Evolutionary conservation across 78 protist genomes (phyloP), one percentile per base, ranked within the genome.

Genomic region (Neovahlkampfia damariscottae): DNA sequence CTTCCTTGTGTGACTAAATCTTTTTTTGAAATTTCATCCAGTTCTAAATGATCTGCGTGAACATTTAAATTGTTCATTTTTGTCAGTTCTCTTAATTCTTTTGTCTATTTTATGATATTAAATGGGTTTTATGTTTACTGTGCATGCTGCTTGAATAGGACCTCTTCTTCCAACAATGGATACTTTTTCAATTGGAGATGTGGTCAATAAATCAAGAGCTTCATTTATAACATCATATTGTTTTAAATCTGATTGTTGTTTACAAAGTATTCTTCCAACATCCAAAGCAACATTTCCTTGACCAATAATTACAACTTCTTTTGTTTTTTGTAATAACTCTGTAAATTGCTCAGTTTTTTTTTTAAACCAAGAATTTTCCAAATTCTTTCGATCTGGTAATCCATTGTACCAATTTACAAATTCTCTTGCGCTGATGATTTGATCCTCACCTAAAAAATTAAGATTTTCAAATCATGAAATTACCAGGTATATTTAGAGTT

Each of bases 251-350:
- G 35, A 70, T 8, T 37, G 38, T 2, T 40, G 41, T n/a, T 66
- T 0, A 68, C 35, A 5, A 19, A 90, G 77, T 6, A 87, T 50
- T 27, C 91, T 82, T 3, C 89, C 94, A 19, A 28, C 1, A 50
- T 90, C 94, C 38, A 90, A 70, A 7, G 94, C 89, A 27, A 90
- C 94, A 74, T 90, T 90, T 8, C 94, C 94, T 10, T 84, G 35
- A 0, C 85, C 87, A 31, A 84, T 2, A 9, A 86, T 5, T 6
- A 36, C 62, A 34, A 32, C 89, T 19, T 67, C 38, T 7, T 32
- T 38, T 32, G 34, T 69, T 38, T 36, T 68, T 8, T 38, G 10
- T 2, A 9, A 28, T 7, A 19, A 74, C 28, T 30, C 1, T 8
- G 28, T 2, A 31, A 40, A 19, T 19, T 10, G 2, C 2, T 19